Evolutionary conservation across 2,329 filamentous ascomycete genomes (phyloP), one percentile per base, ranked within the genome.

Genomic region (Albifimbria verrucaria): DNA sequence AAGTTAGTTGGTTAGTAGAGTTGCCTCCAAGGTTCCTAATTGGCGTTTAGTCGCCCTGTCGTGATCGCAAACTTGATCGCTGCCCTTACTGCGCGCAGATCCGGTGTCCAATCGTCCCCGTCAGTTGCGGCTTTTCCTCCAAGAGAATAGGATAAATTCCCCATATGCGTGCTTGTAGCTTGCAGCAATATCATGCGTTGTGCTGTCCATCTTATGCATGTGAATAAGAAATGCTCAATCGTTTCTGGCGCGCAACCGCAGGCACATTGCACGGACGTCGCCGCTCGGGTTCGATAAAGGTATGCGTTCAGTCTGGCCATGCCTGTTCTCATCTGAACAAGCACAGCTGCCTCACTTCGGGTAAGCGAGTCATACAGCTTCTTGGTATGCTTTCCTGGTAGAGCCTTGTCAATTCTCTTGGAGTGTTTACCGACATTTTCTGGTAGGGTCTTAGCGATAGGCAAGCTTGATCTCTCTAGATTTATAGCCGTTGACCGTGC

Each of bases 231-330:
- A 32, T 50, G 52, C 15, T 25, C 47, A 26, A 53, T 32, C 21
- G 52, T 53, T 43, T 53, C 52, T 47, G 36, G 23, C 47, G 49
- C 48, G 22, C 26, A 42, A 28, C 52, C 52, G 28, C 52, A 54
- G 43, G 15, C 48, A 43, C 48, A 54, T 41, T 43, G n/a, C 42
- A 18, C 43, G 7, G 22, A 51, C n/a, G 41, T n/a, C 25, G 28
- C 28, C 51, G 48, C 48, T 17, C 45, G 22, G 22, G 51, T 54
- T 48, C 52, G 28, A 46, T 50, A 48, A 10, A 54, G 43, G 21
- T 36, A 47, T 36, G 23, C 51, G 52, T 54, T 50, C 39, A 50
- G 28, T 44, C 7, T 50, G 36, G 36, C 23, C 44, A 54, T 54
- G 26, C 22, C 18, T 32, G 43, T 54, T 23, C 49, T 50, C 23